Base-by-base conservation (phyloP, 1,284 basidiomycete species). In the Sporisorium iseilematis-ciliati region DNA sequence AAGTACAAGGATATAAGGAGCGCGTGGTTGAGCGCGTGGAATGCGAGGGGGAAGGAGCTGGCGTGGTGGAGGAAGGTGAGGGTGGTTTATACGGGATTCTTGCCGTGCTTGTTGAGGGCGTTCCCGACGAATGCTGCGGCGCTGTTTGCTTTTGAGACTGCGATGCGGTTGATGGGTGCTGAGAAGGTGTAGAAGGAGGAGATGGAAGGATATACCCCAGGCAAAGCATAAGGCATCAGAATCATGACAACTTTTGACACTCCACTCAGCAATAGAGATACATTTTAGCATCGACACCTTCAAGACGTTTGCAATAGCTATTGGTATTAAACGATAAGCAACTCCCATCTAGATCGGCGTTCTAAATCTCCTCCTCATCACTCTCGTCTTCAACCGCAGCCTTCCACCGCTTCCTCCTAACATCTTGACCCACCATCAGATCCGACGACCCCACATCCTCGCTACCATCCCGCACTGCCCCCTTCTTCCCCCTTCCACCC, bases 51-150 rank as follows among this genome's bases (percentile, higher is more conserved):
- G 0, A 56, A 33, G 2, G 33, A 75, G 0, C 49, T 62, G 7
- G 18, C 12, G 0, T 51, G 69, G 41, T 45, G 52, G 33, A 21
- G 11, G 2, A 66, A 78, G 41, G 51, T 80, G 0, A 50, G 73
- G 20, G 65, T 53, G 3, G 72, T 80, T 4, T 83, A 82, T 51
- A 83, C 80, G 1, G 82, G 82, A 0, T 81, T 80, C 42, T 42
- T 72, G 14, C 80, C 81, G 1, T 82, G 80, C 57, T 48, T 81
- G 33, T 57, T 84, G 12, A 57, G 82, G 12, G 82, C 82, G 1
- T 84, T 84, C 57, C 82, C 82, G 2, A 83, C 82, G 1, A 84
- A 84, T 50, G 82, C 82, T 1, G 74, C 76, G 0, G 81, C 82
- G 5, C 52, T 84, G 11, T 76, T 83, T 42, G 82, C 82, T 0